Evolutionary conservation across 192 early-diverging fungal species (phyloP), one percentile per base, ranked within the genome.

Genomic region (Coemansia sp.): DNA sequence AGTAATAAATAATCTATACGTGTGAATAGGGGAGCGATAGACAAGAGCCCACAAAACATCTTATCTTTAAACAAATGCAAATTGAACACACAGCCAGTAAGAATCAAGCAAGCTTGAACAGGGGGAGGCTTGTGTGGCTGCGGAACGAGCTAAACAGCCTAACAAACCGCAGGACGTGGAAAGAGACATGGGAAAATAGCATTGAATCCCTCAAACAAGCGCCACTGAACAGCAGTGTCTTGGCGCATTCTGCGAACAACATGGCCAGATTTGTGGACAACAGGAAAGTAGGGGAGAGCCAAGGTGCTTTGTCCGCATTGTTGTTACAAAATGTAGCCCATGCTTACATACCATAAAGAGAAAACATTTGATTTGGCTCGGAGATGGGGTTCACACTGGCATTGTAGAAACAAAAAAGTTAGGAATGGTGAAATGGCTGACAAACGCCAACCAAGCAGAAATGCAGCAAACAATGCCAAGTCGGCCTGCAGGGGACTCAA

Each of bases 61-160:
- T 35, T 35, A 35, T 35, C 32, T 35, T 29, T 35, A 35, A 35
- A 7, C 32, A 35, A 21, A 17, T 8, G 7, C 21, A 19, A n/a
- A 49, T 49, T 47, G 15, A n/a, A 6, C 15, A 45, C 41, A n/a
- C 41, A 41, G 39, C 37, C 7, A 19, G 29, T 19, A 58, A 58
- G 0, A 21, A 48, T n/a, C 27, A 23, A 12, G 27, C 38, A 23
- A 22, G 19, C 22, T 22, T 6, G 19, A 23, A 15, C 29, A 22
- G 38, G 41, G 41, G 23, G 57, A 43, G 57, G 57, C 57, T 38
- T 58, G 32, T 9, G 57, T 29, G 37, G 41, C 57, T 58, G 57
- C 57, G 57, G 57, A 58, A 8, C 57, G 57, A 58, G 57, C n/a
- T 41, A 24, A 38, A 1, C 57, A 58, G 7, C 19, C 48, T 17